These are phyloP conservation scores for Syncephalis plumigaleata DNA, from an alignment of 371 early-diverging fungal genomes.

Conservation along the genomic window DNA sequence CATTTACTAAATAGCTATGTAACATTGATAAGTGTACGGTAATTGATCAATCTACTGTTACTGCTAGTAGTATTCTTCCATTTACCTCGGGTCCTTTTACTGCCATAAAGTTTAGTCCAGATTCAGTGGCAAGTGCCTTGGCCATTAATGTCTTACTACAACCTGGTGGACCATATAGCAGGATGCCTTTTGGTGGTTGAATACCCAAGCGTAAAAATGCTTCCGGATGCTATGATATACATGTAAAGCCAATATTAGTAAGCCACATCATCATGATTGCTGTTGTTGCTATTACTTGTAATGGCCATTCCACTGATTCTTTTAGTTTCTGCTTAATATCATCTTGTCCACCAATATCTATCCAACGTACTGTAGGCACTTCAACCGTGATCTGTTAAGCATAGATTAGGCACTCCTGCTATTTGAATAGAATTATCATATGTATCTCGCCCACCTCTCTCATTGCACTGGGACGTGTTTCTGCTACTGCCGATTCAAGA, in stretches of 20 bases:
- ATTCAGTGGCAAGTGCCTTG: conserved; percentile 94
- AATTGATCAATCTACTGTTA: no score
- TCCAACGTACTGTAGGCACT: conserved; percentile 90
- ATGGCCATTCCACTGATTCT: conserved; percentile 98
- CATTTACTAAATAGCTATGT: conserved; percentile 82
- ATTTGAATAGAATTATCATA: no score
- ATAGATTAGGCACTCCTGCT: no score
- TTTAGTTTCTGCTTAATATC: conserved; percentile 86
- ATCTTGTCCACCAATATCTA: conserved; percentile 94
- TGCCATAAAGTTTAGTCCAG: conserved; percentile 92
- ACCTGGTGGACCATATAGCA: conserved; percentile 97
- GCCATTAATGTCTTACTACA: conserved; percentile 97
- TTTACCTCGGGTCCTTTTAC: conserved; percentile 93
- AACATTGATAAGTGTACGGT: no score
- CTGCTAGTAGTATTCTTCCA: not conserved
- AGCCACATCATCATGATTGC: not conserved
- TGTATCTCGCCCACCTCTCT: conserved; percentile 53
- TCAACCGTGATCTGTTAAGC: conserved; percentile 76
- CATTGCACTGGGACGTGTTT: conserved; percentile 87
- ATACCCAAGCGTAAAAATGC: conserved; percentile 76
- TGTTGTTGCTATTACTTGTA: conserved; percentile 31
- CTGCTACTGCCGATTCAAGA: conserved; percentile 19
- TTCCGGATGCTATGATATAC: conserved; percentile 59
- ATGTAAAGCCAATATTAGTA: not conserved
- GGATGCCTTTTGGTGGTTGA: conserved; percentile 87